A percentile compares a stretch with the other conserved stretches of the same genome.
These are phyloP conservation scores for Termitomyces heimii DNA, from an alignment of 768 basidiomycete genomes.

Conservation along the genomic window DNA sequence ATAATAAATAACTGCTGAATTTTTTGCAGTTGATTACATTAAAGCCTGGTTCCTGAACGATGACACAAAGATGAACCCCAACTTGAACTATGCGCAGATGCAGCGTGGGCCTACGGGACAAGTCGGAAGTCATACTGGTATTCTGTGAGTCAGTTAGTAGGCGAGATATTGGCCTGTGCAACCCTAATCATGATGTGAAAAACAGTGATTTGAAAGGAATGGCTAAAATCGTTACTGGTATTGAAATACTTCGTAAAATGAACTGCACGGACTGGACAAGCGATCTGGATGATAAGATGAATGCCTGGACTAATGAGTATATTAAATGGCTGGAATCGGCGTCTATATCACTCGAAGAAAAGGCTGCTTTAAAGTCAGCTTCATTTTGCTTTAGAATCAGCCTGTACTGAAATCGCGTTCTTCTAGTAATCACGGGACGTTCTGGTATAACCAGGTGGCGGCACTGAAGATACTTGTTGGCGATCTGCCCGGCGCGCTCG, in stretches of 20 bases:
- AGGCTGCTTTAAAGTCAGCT: constrained; percentile 42
- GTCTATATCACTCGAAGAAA: constrained; percentile 40
- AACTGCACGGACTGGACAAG: constrained; percentile 48
- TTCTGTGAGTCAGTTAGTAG: constrained; percentile 33
- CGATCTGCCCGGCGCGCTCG: constrained; percentile 41
- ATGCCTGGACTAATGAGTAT: constrained; percentile 46
- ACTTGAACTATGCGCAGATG: constrained; percentile 54
- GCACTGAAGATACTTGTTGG: constrained; percentile 50
- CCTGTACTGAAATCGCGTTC: not conserved
- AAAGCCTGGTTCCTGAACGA: constrained; percentile 56
- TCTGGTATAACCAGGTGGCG: constrained; percentile 55
- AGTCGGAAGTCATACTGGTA: constrained; percentile 43
- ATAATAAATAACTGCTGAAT: not conserved
- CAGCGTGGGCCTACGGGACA: constrained; percentile 32
- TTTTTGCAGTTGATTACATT: constrained; percentile 34
- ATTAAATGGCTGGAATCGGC: constrained; percentile 50
- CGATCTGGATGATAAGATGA: constrained; percentile 42
- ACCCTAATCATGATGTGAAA: not conserved
- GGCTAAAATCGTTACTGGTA: constrained; percentile 13
- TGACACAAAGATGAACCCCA: constrained; percentile 57
- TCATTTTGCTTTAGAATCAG: not conserved
- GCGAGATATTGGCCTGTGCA: not conserved
- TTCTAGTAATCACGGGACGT: constrained; percentile 60
- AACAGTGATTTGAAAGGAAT: constrained; percentile 52
- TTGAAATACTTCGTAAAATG: constrained; percentile 20